Evolutionary conservation across 1,284 basidiomycete genomes (phyloP), one percentile per base, ranked within the genome.

Genomic region (Tilletia setariae): DNA sequence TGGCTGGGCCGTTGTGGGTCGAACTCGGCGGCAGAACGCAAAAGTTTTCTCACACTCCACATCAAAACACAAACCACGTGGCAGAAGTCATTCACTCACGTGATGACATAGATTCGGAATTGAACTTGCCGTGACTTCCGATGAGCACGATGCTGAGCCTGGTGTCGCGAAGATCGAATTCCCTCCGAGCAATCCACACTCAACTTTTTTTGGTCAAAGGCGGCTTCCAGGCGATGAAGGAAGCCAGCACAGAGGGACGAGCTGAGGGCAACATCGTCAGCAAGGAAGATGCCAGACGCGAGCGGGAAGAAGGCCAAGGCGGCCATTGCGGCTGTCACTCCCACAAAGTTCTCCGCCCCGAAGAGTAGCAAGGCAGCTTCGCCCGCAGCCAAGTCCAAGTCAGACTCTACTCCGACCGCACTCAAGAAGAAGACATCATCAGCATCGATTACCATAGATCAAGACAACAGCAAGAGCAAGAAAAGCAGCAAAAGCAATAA

Each of bases 11-110:
- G n/a, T n/a, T n/a, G n/a, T n/a, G 35, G 4, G 35, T 40, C 6
- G 35, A 40, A 40, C 11, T 40, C 11, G 35, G 35, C 35, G 4
- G 35, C 35, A 40, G 35, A 40, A 40, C 35, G 35, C 35, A 61
- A 30, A 30, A 40, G 35, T 61, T 61, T 61, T 61, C 56, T 61
- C 56, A 61, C 56, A 30, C 56, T 1, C 15, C 56, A 40, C 56
- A 15, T 35, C 28, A 25, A 35, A 35, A 25, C 51, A 28, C 21
- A 9, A 53, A 28, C 28, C 51, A 53, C 51, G 51, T 53, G 51
- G 51, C 21, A 16, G 16, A 16, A 49, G 23, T 1, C 23, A 28
- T 15, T 3, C 2, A 1, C 28, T 61, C 56, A 30, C 56, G 56
- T 32, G 30, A 25, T 40, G 4, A 11, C 28, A 35, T 9, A 23